phyloP scores from a whole-genome alignment of 495 filamentous ascomycete species.

The Pyronema domesticum region DNA sequence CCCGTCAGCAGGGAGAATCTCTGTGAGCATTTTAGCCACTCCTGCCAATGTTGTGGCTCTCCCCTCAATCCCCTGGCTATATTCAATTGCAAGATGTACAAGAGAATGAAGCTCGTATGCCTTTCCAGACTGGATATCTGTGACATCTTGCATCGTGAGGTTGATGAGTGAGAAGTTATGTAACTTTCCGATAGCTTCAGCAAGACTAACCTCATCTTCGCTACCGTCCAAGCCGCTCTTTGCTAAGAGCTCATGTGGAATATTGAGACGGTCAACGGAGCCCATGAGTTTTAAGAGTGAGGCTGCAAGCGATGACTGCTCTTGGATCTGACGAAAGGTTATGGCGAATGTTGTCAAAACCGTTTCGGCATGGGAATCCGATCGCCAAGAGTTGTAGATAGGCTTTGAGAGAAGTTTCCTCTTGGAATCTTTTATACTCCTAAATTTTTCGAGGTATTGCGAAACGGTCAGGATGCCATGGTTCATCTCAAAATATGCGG shows the following conservation, averaged over 20 bases:
- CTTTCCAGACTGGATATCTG: neutral
- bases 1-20: too few relatives aligned
- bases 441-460: slow-evolving; percentile 1
- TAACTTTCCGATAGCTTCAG: slow-evolving; percentile 1
- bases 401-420: slow-evolving; percentile 5
- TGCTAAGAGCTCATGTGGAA: slow-evolving; percentile 16
- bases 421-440: slow-evolving; percentile 1
- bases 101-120: slow-evolving; percentile 1
- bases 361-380: slow-evolving; percentile 21
- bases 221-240: neutral
- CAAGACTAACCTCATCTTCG: neutral
- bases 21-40: too few relatives aligned
- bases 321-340: slow-evolving; percentile 31
- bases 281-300: slow-evolving; percentile 24
- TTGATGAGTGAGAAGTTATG: neutral
- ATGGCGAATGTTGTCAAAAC: slow-evolving; percentile 32
- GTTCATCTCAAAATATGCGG: slow-evolving; percentile 4
- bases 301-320: slow-evolving; percentile 11
- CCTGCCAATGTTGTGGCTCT: too few relatives aligned
- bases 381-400: slow-evolving; percentile 13
- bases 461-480: neutral
- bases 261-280: slow-evolving; percentile 24
- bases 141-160: neutral
- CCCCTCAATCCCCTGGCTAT: too few relatives aligned
- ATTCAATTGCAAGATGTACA: neutral